Evolutionary conservation across 1,284 basidiomycete genomes (phyloP), one percentile per base, ranked within the genome.

Genomic region (Omphalotus olearius): DNA sequence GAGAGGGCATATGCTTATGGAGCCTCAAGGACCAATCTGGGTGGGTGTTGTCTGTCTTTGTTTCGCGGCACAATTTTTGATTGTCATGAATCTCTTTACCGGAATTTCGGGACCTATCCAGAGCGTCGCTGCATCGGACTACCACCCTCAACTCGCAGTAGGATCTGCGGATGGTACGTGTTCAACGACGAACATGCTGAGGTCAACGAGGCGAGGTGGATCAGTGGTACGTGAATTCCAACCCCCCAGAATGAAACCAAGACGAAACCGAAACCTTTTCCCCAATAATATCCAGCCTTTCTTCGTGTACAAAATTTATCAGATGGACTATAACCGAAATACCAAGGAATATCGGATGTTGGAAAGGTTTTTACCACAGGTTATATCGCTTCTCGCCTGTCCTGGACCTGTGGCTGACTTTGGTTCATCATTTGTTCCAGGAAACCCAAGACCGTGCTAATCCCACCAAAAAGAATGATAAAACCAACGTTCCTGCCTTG

Each of bases 111-210:
- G 9, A 4, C n/a, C 17, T 25, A 11, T 18, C 28, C 60, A 95
- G 91, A 81, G 76, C 53, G 66, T 95, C 13, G 71, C 75, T 46
- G 75, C 83, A 0, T 95, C 92, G 0, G 89, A 94, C 49, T 90
- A 87, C 62, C 94, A 98, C 62, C 84, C 91, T 5, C 89, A 93
- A 62, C 66, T 95, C 9, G 89, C 88, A 0, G 78, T 88, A 5
- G 88, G 85, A 4, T 83, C 85, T 2, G 82, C 90, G 1, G 93
- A 98, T 66, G 95, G 95, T 0, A 76, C 82, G 0, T 89, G 77
- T 62, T 72, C 72, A 30, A 87, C 85, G 0, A 90, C 88, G 4
- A 89, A 90, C 57, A 73, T 80, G 36, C 68, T 91, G 38, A 75
- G 83, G 51, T 76, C 83, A 1, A 85, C 86, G 0, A 75, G 88